Evolutionary conservation across 2,329 filamentous ascomycete genomes (phyloP), one percentile per base, ranked within the genome.

Genomic region (Ceratocystis smalleyi): DNA sequence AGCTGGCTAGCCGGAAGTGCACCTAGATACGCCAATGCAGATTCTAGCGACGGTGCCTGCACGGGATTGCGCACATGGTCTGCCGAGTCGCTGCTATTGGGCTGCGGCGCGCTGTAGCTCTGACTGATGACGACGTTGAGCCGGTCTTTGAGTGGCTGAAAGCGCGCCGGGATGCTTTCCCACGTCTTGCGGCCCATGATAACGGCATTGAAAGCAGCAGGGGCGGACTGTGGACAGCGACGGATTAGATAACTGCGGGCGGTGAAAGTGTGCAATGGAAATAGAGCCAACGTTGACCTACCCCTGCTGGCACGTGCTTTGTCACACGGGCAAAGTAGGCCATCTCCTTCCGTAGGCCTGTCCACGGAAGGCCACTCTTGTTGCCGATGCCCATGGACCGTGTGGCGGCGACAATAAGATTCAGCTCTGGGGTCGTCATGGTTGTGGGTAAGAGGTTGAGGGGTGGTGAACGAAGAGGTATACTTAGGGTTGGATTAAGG

Each of bases 131-230:
- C 83, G 49, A 96, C 83, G 74, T 96, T 97, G 61, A 91, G 77
- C 8, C 94, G 80, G 67, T 84, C 87, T 67, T 83, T 85, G 43
- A 99, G 79, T 19, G 94, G 94, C 1, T 91, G 81, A 72, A 94
- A 91, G 62, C 79, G 81, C 5, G 78, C 72, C 1, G 94, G 92
- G 67, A 99, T 92, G 68, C 85, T 90, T 62, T 95, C 90, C 86
- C 92, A 99, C 0, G 94, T 99, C 75, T 95, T 96, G 71, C 94
- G 88, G 67, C 94, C 94, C 94, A 99, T 99, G 69, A 99, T 87
- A 62, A 97, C 89, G 19, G 89, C 88, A 73, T 91, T 92, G 68
- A 76, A 65, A 51, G 76, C 69, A 0, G 71, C 68, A 6, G 74
- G 65, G 1, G 74, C 69, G 3, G 70, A 67, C 74, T 75, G 60